Conservation (phyloP, 768 basidiomycete species). For the Suillus tomentosus region DNA sequence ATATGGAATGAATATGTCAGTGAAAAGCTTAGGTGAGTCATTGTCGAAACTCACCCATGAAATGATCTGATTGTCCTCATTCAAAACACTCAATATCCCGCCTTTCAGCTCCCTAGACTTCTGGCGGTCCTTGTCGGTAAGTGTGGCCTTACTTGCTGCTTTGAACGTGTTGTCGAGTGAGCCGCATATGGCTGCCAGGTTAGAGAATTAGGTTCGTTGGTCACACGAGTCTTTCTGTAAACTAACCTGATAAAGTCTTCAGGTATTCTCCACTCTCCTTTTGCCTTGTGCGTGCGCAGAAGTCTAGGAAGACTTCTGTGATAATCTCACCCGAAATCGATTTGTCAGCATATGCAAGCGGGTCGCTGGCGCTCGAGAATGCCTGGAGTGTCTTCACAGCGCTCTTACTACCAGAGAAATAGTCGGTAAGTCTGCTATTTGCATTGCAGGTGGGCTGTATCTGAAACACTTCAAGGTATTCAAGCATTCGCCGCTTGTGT, state of each 20-base stretch:
- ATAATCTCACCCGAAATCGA: constrained; percentile 23
- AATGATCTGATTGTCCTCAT: constrained; percentile 19
- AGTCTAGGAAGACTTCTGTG: constrained; percentile 21
- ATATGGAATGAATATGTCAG: too few species aligned
- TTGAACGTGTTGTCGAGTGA: too few species aligned
- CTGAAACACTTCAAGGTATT: constrained; percentile 20
- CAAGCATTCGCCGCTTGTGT: constrained; percentile 1
- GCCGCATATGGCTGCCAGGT: too few species aligned
- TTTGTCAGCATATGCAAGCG: constrained; percentile 9
- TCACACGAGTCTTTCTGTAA: too few species aligned
- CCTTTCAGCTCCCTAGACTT: constrained; percentile 13
- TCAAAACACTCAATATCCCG: constrained; percentile 19
- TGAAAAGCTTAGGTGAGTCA: not conserved
- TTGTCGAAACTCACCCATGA: constrained; percentile 17
- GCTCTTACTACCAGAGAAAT: not conserved
- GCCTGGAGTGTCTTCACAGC: not conserved
- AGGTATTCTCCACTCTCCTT: not conserved
- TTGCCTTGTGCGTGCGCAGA: constrained; percentile 10
- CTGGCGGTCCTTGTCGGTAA: not conserved
- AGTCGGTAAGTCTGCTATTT: not conserved
- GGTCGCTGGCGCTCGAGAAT: constrained; percentile 3
- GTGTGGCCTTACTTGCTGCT: too few species aligned
- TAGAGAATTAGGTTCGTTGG: too few species aligned
- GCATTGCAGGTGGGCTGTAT: not conserved
- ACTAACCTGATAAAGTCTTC: constrained; percentile 7